phyloP scores from a whole-genome alignment of 129 eudicot species.

The Glebionis coronaria region DNA sequence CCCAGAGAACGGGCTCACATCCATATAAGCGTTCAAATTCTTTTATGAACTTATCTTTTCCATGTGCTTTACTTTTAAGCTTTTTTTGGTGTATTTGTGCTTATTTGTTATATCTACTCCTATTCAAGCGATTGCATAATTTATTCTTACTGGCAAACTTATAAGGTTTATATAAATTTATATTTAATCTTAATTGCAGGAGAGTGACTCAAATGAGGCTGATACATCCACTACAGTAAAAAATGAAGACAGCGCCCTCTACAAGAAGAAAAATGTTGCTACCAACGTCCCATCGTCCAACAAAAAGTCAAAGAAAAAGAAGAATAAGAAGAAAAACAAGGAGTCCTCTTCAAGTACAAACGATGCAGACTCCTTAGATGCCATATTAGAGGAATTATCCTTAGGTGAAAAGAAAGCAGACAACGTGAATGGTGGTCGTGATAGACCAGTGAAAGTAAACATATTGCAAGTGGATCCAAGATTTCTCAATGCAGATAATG shows the following conservation, averaged over 20 bases:
- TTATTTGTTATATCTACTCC: constrained; percentile 3
- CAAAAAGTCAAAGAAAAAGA: constrained; percentile 78
- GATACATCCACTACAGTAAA: constrained; percentile 29
- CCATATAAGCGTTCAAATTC: no score
- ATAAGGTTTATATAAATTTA: not conserved
- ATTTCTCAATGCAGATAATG: constrained; percentile 81
- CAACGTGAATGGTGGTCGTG: constrained; percentile 23
- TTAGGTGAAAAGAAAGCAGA: constrained; percentile 38
- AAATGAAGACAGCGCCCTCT: constrained; percentile 17
- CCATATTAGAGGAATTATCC: constrained; percentile 40
- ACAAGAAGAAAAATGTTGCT: constrained; percentile 21
- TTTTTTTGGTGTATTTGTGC: no score
- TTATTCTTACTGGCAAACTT: constrained; percentile 4
- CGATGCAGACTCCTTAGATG: constrained; percentile 22
- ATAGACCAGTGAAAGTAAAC: constrained; percentile 25
- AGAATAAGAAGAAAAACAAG: constrained; percentile 64
- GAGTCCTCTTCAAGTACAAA: constrained; percentile 25
- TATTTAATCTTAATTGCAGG: constrained; percentile 37
- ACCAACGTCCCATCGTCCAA: constrained; percentile 27
- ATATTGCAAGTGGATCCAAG: constrained; percentile 79
- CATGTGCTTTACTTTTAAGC: no score
- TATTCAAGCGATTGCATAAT: not conserved
- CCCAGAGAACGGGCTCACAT: no score
- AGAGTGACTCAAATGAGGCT: constrained; percentile 32
- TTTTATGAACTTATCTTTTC: no score